A percentile compares a stretch with the other conserved stretches of the same genome.
These are phyloP conservation scores for Rhynchosporium agropyri DNA, from an alignment of 2,329 filamentous ascomycete species.

Conservation along the genomic window DNA sequence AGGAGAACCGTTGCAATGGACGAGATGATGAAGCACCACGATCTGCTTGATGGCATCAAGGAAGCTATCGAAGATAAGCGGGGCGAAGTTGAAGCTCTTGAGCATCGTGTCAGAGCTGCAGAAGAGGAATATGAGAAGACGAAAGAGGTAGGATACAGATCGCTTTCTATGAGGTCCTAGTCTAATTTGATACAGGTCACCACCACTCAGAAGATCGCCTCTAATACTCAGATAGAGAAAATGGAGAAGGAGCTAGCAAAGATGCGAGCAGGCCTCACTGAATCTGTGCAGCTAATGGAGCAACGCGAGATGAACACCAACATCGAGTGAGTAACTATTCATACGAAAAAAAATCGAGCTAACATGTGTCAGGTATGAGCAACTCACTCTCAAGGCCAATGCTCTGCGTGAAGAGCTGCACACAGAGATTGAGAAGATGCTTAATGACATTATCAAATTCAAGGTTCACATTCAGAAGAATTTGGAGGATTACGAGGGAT, in stretches of 20 bases:
- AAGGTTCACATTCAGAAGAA: constrained; percentile 95
- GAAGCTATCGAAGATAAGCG: constrained; percentile 97
- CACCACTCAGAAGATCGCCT: constrained; percentile 82
- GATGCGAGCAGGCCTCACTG: constrained; percentile 81
- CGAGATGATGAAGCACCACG: constrained; percentile 91
- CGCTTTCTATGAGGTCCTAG: too few species aligned
- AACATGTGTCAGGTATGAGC: constrained; percentile 70
- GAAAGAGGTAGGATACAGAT: constrained; percentile 62
- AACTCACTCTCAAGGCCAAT: constrained; percentile 82
- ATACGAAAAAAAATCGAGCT: constrained; percentile 16
- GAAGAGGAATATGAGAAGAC: constrained; percentile 94
- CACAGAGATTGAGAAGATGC: constrained; percentile 91
- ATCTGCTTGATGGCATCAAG: constrained; percentile 90
- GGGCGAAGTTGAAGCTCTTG: constrained; percentile 87
- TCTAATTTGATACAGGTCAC: constrained; percentile 50
- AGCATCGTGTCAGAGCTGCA: constrained; percentile 83
- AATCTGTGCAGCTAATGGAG: constrained; percentile 89
- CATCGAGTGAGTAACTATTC: constrained; percentile 69
- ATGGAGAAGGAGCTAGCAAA: constrained; percentile 98
- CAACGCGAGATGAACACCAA: constrained; percentile 96
- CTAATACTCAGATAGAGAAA: constrained; percentile 94
- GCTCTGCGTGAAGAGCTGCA: constrained; percentile 94
- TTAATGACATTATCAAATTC: constrained; percentile 98
- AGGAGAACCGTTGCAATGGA: constrained; percentile 80
- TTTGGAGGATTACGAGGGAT: constrained; percentile 90